These are phyloP conservation scores for Ajuga chamaepitys DNA, from an alignment of 257 asterid genomes.

Conservation along the genomic window DNA sequence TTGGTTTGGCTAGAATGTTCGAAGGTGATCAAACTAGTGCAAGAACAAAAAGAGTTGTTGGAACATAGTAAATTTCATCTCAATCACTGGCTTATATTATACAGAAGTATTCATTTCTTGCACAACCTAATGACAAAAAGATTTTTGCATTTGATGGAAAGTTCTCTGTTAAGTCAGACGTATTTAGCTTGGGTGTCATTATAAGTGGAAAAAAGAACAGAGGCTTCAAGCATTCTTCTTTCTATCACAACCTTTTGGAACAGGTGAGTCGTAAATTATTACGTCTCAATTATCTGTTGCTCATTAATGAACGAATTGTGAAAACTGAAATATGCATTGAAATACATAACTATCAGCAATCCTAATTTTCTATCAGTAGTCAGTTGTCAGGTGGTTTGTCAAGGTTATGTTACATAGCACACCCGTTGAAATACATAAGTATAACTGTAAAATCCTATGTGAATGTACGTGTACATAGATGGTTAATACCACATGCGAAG, in stretches of 20 bases:
- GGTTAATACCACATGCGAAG: too few species aligned
- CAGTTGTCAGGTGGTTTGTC: too few species aligned
- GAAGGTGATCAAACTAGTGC: constrained; percentile 13
- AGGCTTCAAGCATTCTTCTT: neutral
- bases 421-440: too few species aligned
- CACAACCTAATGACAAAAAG: neutral
- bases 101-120: neutral
- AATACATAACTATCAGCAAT: neutral
- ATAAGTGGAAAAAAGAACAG: constrained; percentile 16
- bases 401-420: too few species aligned
- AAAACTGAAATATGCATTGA: neutral
- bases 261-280: neutral
- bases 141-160: neutral
- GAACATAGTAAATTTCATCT: constrained; percentile 15
- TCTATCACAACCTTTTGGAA: constrained; percentile 9
- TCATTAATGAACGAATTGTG: neutral
- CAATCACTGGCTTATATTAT: too few species aligned
- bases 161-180: constrained; percentile 10
- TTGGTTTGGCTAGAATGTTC: constrained; percentile 17
- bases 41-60: constrained; percentile 15
- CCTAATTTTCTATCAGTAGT: too few species aligned
- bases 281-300: neutral
- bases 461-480: too few species aligned
- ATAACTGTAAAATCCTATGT: too few species aligned
- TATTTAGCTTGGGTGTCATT: constrained; percentile 18